Base-by-base conservation (phyloP, 345 rosid genomes). In the Eucalyptus brandiana region DNA sequence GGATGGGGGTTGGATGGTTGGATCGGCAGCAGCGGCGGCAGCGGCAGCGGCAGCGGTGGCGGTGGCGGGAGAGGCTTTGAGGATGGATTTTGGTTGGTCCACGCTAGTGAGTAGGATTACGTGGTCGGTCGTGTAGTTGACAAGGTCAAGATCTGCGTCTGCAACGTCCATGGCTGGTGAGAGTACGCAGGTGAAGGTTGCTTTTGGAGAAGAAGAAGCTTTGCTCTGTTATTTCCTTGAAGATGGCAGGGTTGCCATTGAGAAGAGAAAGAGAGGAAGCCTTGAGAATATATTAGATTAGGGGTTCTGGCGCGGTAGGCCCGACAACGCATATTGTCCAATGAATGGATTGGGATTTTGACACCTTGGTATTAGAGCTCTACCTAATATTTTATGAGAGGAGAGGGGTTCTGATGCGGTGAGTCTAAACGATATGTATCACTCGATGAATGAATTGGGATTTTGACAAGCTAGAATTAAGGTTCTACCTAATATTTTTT, bases 341-440 rank as follows among this genome's bases (percentile, higher is more conserved):
- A 53, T 53, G 58, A 8, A 53, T 53, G 58, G 26, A 53, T 1
- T 2, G 26, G 24, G 26, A 53, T 53, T 19, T 53, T 19, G 2
- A 53, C 26, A 53, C 26, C 26, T 8, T 19, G 58, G 2, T 19
- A 8, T 53, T 53, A 53, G 56, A 19, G 24, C 24, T 3, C 10
- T 0, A 53, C 0, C 0, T 19, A 19, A 53, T 53, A 53, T 19
- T 53, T 53, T 53, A 0, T 19, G 0, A 19, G 56, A 53, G 24
- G 24, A 53, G 56, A 53, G 24, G 6, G 56, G 56, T 53, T 53
- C 56, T 53, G 0, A 3, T 0, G 1, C 9, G 24, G 24, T 19
- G 10, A 53, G 0, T 19, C 24, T 0, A 53, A 0, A 3, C 56
- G 0, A 51, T 3, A 18, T 4, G 3, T 7, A 0, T 18, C 23